Evolutionary conservation across 1,284 basidiomycete genomes (phyloP).

Genomic region (Cryptococcus floricola): DNA sequence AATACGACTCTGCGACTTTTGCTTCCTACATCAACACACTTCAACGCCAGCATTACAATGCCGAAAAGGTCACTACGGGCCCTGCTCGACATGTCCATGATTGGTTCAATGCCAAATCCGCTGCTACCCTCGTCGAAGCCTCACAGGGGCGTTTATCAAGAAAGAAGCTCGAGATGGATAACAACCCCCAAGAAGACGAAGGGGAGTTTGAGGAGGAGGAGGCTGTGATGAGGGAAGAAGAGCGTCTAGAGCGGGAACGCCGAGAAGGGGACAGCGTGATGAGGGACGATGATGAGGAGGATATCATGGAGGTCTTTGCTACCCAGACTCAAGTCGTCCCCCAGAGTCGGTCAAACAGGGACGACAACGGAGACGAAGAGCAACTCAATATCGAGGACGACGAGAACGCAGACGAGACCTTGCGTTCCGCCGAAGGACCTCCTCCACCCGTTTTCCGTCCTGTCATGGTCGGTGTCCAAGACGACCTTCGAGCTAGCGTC

Average conservation of each 20-base stretch:
- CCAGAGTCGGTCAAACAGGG: background rate
- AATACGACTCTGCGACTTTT: slow-evolving; percentile 88
- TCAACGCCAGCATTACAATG: slow-evolving; percentile 42
- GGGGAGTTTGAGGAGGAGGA: slow-evolving; percentile 41
- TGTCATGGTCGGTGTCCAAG: slow-evolving; percentile 27
- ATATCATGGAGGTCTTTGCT: slow-evolving; percentile 43
- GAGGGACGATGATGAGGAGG: slow-evolving; percentile 33
- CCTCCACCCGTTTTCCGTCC: slow-evolving; percentile 40
- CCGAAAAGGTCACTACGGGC: slow-evolving; percentile 34
- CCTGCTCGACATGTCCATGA: slow-evolving; percentile 43
- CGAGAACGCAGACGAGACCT: slow-evolving; percentile 42
- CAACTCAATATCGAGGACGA: slow-evolving; percentile 20
- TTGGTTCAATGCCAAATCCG: slow-evolving; percentile 59
- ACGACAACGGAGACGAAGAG: slow-evolving; percentile 18
- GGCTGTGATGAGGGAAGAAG: slow-evolving; percentile 35
- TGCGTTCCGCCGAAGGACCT: slow-evolving; percentile 58
- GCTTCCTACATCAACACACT: slow-evolving; percentile 89
- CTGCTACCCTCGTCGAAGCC: slow-evolving; percentile 73
- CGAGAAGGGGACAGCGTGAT: slow-evolving; percentile 1
- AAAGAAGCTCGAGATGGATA: slow-evolving; percentile 28
- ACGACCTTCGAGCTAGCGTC: slow-evolving; percentile 30
- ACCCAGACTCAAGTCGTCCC: slow-evolving; percentile 38
- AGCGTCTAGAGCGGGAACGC: slow-evolving; percentile 4
- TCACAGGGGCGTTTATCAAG: slow-evolving; percentile 39
- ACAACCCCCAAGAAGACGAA: slow-evolving; percentile 21